Base-by-base conservation (phyloP, 1,284 basidiomycete genomes). In the Irpex lacteus region DNA sequence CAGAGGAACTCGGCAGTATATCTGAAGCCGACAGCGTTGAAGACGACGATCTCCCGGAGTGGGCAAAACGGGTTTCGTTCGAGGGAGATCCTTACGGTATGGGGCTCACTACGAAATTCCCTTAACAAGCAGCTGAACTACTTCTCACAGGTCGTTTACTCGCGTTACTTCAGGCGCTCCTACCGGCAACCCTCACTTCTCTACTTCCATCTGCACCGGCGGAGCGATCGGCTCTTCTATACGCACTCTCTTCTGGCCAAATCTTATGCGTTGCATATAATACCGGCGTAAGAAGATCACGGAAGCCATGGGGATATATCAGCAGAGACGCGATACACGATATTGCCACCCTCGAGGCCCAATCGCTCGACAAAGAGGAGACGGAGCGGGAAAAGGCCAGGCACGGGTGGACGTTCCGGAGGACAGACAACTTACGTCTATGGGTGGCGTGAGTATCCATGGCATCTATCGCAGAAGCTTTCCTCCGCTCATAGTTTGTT, bases 301-400 rank as follows among this genome's bases (percentile, higher is more conserved):
- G 86, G 59, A 87, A 90, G 68, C 91, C 92, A 1, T 96, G 94
- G 94, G 95, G 94, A 0, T 96, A 90, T 74, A 91, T 96, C 62
- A 90, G 84, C 62, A 78, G 82, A 37, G 85, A 90, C 64, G 85
- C 87, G 2, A 88, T 96, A 19, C 94, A 96, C 71, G 90, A 94
- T 70, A 87, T 95, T 53, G 75, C 87, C 19, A 79, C 82, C 1
- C 81, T 93, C 40, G 87, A 92, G 70, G 74, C 76, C 63, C 76
- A 80, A 9, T 67, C 67, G 2, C 74, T 74, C n/a, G 71, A 70
- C n/a, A 77, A 76, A 59, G 78, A 70, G 7, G 63, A 56, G 26
- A 68, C 64, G 37, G 73, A 71, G 38, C 75, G 69, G n/a, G 75
- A 75, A 37, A 77, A 76, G 61, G 74, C 74, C 6, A 75, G 72